Evolutionary conservation across 1,284 basidiomycete genomes (phyloP), one percentile per base, ranked within the genome.

Genomic region (Phenoliferia sp.): DNA sequence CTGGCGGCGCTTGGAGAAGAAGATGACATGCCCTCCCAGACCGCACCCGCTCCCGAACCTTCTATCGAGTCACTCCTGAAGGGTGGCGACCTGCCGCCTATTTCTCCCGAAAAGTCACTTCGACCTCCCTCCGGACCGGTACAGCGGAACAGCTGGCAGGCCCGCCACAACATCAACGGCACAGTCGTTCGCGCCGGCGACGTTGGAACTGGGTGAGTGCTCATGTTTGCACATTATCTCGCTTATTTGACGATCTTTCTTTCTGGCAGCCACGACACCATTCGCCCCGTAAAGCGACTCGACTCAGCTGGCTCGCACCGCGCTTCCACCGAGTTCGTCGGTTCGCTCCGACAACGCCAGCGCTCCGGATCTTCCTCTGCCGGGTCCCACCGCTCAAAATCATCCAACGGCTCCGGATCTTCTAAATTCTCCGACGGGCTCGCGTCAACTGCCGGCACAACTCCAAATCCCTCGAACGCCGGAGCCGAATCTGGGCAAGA

Each of bases 261-360:
- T 90, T 58, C 7, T 90, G 2, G 22, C 61, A 70, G 69, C 2
- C 55, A 63, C 35, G 63, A 90, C 74, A 95, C 93, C 1, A 90
- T 96, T 74, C 85, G 93, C 65, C 94, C 94, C 0, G 88, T 95
- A 70, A 94, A 94, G 83, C 92, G 91, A 76, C 87, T 94, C 29
- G 92, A 96, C 77, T 84, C 88, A 0, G 82, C 84, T 5, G 87
- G 88, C 16, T 92, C 90, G 0, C 80, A 92, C n/a, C 83, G 87
- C 67, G 78, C 91, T 48, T 93, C 91, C 7, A 83, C 86, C 26
- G 91, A 91, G 73, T 94, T 85, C 77, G 87, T 94, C 31, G 92
- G 90, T 28, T 65, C 67, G 15, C 68, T 33, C 70, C 67, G 33
- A 22, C 69, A 74, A 34, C 74, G 66, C 16, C 48, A 62, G 26